Conservation (phyloP, 352 stramenopile genomes). For the Plasmopara halstedii region DNA sequence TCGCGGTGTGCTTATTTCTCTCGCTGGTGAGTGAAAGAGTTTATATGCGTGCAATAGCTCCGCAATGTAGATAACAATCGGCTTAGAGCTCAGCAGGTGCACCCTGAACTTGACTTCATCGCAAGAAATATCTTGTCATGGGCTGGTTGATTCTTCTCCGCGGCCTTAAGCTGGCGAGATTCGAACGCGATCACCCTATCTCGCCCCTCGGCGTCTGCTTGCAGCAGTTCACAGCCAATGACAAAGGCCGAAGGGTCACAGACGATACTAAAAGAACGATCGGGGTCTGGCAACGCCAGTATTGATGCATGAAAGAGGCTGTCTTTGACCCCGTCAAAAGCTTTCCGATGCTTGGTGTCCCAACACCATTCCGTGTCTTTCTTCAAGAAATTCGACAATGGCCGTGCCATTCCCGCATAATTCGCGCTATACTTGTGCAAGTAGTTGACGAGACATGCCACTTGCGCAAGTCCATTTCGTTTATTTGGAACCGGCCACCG, state of each 20-base stretch:
- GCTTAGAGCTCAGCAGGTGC: too few relatives aligned
- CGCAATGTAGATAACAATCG: too few relatives aligned
- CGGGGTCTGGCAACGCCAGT: not conserved
- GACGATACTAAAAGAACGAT: not conserved
- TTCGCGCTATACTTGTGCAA: not conserved
- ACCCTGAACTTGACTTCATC: too few relatives aligned
- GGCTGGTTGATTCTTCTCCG: too few relatives aligned
- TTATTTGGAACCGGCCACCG: too few relatives aligned
- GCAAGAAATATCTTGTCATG: too few relatives aligned
- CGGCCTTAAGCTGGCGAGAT: too few relatives aligned
- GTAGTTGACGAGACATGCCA: not conserved
- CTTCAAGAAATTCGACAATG: not conserved
- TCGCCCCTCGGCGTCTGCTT: not conserved
- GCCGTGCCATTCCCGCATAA: not conserved
- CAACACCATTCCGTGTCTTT: not conserved
- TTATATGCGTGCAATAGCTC: too few relatives aligned
- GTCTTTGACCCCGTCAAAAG: too few relatives aligned
- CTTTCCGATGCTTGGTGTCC: not conserved
- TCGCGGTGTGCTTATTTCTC: too few relatives aligned
- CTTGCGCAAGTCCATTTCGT: too few relatives aligned
- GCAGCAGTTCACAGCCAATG: not conserved
- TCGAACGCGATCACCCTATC: not conserved
- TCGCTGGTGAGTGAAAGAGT: too few relatives aligned
- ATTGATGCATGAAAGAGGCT: not conserved
- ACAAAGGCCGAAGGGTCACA: not conserved